Evolutionary conservation across 345 rosid species (phyloP).

Genomic region (Sonneratia alba): DNA sequence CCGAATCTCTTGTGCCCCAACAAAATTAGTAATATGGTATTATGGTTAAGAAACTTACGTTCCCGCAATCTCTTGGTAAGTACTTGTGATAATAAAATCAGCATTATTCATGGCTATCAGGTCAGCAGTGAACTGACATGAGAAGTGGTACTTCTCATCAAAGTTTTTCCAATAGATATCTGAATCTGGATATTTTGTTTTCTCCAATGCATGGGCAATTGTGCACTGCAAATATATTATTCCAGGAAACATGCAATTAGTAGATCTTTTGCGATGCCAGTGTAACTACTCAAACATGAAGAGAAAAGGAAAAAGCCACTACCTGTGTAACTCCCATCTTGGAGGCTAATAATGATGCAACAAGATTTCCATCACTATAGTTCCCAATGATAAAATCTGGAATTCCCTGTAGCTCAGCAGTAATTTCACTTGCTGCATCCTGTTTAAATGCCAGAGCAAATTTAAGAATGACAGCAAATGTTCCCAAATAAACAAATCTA

Average conservation of each 20-base stretch:
- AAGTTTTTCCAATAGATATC: conserved; percentile 95
- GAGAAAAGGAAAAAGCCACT: background rate
- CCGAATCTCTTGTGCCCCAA: no score
- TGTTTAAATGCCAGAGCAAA: conserved; percentile 18
- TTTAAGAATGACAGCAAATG: background rate
- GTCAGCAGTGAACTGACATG: conserved; percentile 98
- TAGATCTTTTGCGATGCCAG: background rate
- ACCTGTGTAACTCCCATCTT: conserved; percentile 96
- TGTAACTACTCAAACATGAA: background rate
- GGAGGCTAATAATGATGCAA: conserved; percentile 82
- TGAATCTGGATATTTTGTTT: conserved; percentile 98
- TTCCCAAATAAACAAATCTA: background rate
- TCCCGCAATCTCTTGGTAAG: conserved; percentile 98
- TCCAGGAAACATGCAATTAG: background rate
- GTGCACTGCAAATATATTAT: conserved; percentile 56
- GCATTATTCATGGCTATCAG: conserved; percentile 93
- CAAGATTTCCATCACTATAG: conserved; percentile 98
- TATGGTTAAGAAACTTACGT: conserved; percentile 50
- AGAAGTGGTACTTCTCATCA: conserved; percentile 89
- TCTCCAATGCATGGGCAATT: conserved; percentile 98
- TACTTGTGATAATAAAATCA: conserved; percentile 95
- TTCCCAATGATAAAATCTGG: conserved; percentile 96
- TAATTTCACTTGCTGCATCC: conserved; percentile 90
- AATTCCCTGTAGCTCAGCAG: conserved; percentile 69
- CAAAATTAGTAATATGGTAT: no score